These are phyloP conservation scores for Cladorrhinum sp. DNA, from an alignment of 2,329 filamentous ascomycete genomes.

Conservation along the genomic window DNA sequence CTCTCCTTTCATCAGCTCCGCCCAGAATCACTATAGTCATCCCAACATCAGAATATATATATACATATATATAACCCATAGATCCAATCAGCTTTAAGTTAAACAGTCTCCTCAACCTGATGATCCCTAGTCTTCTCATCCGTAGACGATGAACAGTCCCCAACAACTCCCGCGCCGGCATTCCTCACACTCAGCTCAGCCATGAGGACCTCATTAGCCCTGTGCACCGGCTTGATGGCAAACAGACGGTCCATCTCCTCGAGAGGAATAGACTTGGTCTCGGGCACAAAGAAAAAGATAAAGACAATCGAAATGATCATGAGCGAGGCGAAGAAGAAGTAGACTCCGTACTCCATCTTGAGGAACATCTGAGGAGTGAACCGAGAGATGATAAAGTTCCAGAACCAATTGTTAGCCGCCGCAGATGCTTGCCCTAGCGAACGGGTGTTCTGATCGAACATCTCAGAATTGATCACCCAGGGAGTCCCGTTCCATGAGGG, in stretches of 20 bases:
- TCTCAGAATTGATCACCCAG: slow-evolving; percentile 73
- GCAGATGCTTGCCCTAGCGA: slow-evolving; percentile 70
- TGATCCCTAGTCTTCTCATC: slow-evolving; percentile 19
- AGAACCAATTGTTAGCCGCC: slow-evolving; percentile 69
- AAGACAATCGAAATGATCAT: slow-evolving; percentile 58
- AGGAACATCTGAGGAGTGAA: slow-evolving; percentile 66
- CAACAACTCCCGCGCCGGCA: slow-evolving; percentile 33
- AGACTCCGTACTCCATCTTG: slow-evolving; percentile 60
- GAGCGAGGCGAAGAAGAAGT: slow-evolving; percentile 65
- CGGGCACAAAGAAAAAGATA: slow-evolving; percentile 61
- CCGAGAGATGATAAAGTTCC: slow-evolving; percentile 65
- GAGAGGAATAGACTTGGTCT: slow-evolving; percentile 64
- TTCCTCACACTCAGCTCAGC: slow-evolving; percentile 39
- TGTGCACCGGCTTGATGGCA: slow-evolving; percentile 43
- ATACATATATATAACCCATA: neutral
- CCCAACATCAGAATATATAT: too few species aligned
- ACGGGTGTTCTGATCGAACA: slow-evolving; percentile 68
- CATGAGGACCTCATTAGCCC: slow-evolving; percentile 45
- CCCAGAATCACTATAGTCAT: too few species aligned
- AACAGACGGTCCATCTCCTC: slow-evolving; percentile 65
- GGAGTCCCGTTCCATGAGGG: slow-evolving; percentile 71
- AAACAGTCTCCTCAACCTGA: slow-evolving; percentile 21
- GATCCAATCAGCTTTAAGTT: neutral
- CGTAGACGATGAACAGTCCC: slow-evolving; percentile 10
- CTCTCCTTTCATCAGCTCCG: too few species aligned